Base-by-base conservation (phyloP, 345 rosid genomes). In the Lumnitzera racemosa region DNA sequence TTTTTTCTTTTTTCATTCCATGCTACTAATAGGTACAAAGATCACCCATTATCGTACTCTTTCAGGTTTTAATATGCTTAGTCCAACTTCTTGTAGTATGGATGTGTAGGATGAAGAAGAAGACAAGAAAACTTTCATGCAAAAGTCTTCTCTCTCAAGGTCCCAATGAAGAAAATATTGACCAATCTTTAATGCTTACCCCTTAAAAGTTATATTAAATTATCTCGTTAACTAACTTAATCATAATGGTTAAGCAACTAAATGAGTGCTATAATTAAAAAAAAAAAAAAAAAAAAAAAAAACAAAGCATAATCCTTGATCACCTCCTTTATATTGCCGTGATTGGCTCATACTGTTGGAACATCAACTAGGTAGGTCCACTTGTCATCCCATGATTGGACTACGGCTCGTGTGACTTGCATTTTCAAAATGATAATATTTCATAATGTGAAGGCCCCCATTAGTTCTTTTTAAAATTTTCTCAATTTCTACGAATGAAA, bases 341-440 rank as follows among this genome's bases (percentile, higher is more conserved):
- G 62, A 65, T 51, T 57, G 69, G 62, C 69, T 65, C 68, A 13
- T 49, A 56, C 29, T 48, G 51, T 20, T 47, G 4, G 60, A 46
- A 59, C 15, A 43, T 51, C 24, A 17, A 23, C 47, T 31, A 16
- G 13, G 8, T 7, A 55, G 64, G 11, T 25, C 59, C 24, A 4
- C 51, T 36, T 65, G 41, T 51, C 62, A 20, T 48, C 48, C 56
- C 36, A 65, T 27, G 56, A 56, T 49, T 49, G 15, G 61, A 13
- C 29, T 16, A n/a, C 43, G 62, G 50, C 68, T 57, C 68, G 62
- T 65, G 68, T 57, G 51, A 46, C 53, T 13, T 29, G 53, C 29
- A 47, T 56, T 47, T 56, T 56, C 67, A 55, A 29, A 56, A 46
- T 14, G 60, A 63, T 63, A 56, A 27, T 27, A 27, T 27, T 2